These are phyloP conservation scores for Lactarius sanguifluus DNA, from an alignment of 768 basidiomycete species.

Conservation along the genomic window DNA sequence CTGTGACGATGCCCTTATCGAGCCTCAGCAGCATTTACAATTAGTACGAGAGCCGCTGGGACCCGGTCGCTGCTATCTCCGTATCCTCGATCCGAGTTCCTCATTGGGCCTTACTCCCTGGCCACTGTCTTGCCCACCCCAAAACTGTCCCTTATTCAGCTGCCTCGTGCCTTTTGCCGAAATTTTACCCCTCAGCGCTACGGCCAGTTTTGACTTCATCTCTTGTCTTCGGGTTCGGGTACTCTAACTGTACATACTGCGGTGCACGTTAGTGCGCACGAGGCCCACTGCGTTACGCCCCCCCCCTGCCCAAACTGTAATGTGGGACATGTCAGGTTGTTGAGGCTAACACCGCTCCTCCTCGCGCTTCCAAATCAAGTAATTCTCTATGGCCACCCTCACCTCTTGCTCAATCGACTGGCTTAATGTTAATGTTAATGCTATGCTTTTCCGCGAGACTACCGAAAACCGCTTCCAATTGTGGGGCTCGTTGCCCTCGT, in stretches of 20 bases:
- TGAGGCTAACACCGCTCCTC: neutral
- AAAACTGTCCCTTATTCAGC: neutral
- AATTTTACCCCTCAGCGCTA: neutral
- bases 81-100: neutral
- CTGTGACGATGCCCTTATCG: neutral
- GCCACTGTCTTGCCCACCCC: neutral
- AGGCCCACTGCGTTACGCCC: neutral
- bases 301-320: neutral
- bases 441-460: constrained; percentile 16
- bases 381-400: neutral
- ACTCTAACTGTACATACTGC: neutral
- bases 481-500: neutral
- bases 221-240: neutral
- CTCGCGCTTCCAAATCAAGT: neutral
- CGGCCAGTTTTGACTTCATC: neutral
- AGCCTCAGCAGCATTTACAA: neutral
- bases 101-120: neutral
- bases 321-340: neutral
- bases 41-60: constrained; percentile 6
- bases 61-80: constrained; percentile 15
- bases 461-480: constrained; percentile 7
- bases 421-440: constrained; percentile 1
- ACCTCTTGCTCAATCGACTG: neutral
- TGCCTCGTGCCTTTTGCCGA: neutral
- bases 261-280: neutral